Evolutionary conservation across 139 green algal genomes (phyloP).

Genomic region (Volvox africanus): DNA sequence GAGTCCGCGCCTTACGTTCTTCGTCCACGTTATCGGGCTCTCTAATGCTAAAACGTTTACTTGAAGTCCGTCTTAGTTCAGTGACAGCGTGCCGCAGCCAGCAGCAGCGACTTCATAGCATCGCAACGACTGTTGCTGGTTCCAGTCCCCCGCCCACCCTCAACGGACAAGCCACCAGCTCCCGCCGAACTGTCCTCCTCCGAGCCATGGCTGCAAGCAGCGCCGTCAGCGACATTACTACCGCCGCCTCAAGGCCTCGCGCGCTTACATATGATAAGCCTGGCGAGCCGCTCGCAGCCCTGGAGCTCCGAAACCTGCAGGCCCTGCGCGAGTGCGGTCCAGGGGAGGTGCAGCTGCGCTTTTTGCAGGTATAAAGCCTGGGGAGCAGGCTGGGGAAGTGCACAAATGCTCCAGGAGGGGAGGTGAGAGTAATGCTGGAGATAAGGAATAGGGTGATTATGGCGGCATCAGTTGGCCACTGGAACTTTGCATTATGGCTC

Average conservation of each 20-base stretch:
- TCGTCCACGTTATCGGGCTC: too few relatives aligned
- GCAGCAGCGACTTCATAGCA: background rate
- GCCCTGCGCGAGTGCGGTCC: background rate
- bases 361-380: background rate
- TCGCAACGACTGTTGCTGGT: background rate
- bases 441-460: too few relatives aligned
- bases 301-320: conserved; percentile 17
- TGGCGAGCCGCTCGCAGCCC: conserved; percentile 45
- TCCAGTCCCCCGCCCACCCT: background rate
- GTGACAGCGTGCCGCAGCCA: background rate
- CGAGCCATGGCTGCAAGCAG: background rate
- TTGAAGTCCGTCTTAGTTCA: too few relatives aligned
- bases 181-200: background rate
- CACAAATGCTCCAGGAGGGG: too few relatives aligned
- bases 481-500: too few relatives aligned
- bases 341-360: conserved; percentile 18
- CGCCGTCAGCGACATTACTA: background rate
- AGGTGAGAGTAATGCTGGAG: too few relatives aligned
- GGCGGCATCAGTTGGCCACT: too few relatives aligned
- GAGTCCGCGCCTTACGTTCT: too few relatives aligned
- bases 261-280: conserved; percentile 23
- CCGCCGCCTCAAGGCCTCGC: background rate
- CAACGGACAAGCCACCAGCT: background rate
- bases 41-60: too few relatives aligned
- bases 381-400: too few relatives aligned